Evolutionary conservation across 768 basidiomycete genomes (phyloP).

Genomic region (Naganishia friedmannii): DNA sequence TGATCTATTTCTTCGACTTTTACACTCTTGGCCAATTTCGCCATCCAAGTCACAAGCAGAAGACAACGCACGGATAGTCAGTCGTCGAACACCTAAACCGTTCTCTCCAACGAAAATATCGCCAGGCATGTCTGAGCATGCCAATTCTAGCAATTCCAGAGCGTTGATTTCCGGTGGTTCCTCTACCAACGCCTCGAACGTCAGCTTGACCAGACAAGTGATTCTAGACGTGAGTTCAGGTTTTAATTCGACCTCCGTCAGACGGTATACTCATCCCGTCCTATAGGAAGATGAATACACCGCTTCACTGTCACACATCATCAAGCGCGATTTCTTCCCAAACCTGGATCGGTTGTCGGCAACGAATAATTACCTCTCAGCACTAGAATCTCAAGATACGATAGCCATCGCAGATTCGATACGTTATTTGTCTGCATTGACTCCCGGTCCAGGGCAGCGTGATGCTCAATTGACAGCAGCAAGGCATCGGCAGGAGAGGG

Average conservation of each 20-base stretch:
- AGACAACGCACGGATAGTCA: no score
- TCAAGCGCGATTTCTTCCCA: slow-evolving; percentile 96
- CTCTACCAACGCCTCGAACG: not conserved
- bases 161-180: slow-evolving; percentile 53
- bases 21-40: not conserved
- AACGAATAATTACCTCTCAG: slow-evolving; percentile 79
- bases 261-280: not conserved
- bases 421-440: slow-evolving; percentile 62
- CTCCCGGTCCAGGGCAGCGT: slow-evolving; percentile 14
- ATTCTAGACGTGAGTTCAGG: slow-evolving; percentile 26
- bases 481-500: slow-evolving; percentile 37
- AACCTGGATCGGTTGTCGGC: slow-evolving; percentile 84
- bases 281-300: slow-evolving; percentile 85
- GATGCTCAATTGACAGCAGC: slow-evolving; percentile 31
- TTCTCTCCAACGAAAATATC: not conserved
- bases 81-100: no score
- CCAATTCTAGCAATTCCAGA: slow-evolving; percentile 47
- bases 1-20: no score
- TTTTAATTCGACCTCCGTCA: no score
- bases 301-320: slow-evolving; percentile 80
- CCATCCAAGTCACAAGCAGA: no score
- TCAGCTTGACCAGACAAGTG: slow-evolving; percentile 29
- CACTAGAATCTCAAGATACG: slow-evolving; percentile 71
- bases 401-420: slow-evolving; percentile 73
- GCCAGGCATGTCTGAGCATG: not conserved